Base-by-base conservation (phyloP, 805 yeast species). In the Barnettozyma vustinii region DNA sequence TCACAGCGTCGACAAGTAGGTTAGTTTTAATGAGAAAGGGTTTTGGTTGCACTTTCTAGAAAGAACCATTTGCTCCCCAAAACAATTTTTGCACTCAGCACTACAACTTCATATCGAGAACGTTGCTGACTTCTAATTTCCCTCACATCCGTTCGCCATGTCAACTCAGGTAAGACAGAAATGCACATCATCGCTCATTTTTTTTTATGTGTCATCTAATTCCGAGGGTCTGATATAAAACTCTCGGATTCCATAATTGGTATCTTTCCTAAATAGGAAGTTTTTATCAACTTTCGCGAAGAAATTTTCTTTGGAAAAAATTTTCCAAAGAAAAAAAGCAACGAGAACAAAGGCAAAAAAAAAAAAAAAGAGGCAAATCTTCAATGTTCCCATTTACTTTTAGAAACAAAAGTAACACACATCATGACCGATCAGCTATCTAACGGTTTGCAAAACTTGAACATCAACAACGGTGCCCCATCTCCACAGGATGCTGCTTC, bases 361-460 rank as follows among this genome's bases (percentile, higher is more conserved):
- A 40, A 42, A 30, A 37, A 42, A 42, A 35, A 49, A 40, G 45
- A 47, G 33, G 27, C 35, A 46, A 40, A 19, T 44, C 37, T 36
- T 40, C 19, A 37, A 21, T 3, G 23, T 2, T n/a, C 19, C 46
- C 32, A 20, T 25, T 33, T 18, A 45, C 21, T 19, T 16, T 36
- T 18, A 16, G n/a, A 36, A 36, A 3, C 39, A 36, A 36, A 16
- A 7, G 18, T 2, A 23, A 21, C 30, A n/a, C 19, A 40, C 15
- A 54, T 32, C 55, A 76, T 64, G 85, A 68, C 84, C 61, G 82
- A 80, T 64, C 58, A 52, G 37, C 65, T 81, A 64, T 71, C 79
- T 58, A 72, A 76, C 65, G 74, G 76, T 62, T 70, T 81, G 75
- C 74, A 75, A 67, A 74, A 79, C 62, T 73, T 81, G 59, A 75